Evolutionary conservation across 1,284 basidiomycete genomes (phyloP), one percentile per base, ranked within the genome.

Genomic region (Kwoniella shivajii): DNA sequence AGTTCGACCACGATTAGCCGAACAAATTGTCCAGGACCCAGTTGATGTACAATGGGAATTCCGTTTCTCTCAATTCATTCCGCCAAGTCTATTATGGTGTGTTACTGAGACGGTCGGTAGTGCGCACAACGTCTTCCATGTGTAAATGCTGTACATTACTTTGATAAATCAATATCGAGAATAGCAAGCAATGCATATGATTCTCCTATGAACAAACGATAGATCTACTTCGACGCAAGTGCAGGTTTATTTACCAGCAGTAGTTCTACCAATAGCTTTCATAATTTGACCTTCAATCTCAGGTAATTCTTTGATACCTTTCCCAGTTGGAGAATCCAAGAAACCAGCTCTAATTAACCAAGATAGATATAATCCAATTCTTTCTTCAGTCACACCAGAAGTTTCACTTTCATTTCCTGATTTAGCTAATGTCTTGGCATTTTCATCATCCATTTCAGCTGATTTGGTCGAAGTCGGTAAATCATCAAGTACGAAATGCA

Each of bases 401-500:
- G 80, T 83, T 43, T 78, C 68, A 34, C 72, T 71, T 63, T 81
- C 79, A 16, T 78, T 78, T 31, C 82, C 81, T n/a, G 80, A 78
- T 30, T 74, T 72, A 27, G 92, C 78, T 45, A 98, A 77, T 4
- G 82, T 80, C 44, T 81, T 79, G 11, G 93, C 94, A 74, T 96
- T 95, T 16, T 82, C 74, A 74, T 98, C 92, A 73, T 96, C 90
- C 42, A 99, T 81, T 69, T 91, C 89, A 2, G 96, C 90, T 2
- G 92, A 87, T 80, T 96, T 97, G 48, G 95, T 99, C 72, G 88
- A 91, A 22, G 94, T 96, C 3, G 96, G 96, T 38, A 99, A 82
- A 77, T 99, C 96, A 74, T 98, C 95, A 20, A 99, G 81, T 20
- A 98, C 96, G 70, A 97, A 98, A 79, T 99, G 94, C 24, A 99